Evolutionary conservation across 805 yeast species (phyloP).

Genomic region (Komagataella phaffii): DNA sequence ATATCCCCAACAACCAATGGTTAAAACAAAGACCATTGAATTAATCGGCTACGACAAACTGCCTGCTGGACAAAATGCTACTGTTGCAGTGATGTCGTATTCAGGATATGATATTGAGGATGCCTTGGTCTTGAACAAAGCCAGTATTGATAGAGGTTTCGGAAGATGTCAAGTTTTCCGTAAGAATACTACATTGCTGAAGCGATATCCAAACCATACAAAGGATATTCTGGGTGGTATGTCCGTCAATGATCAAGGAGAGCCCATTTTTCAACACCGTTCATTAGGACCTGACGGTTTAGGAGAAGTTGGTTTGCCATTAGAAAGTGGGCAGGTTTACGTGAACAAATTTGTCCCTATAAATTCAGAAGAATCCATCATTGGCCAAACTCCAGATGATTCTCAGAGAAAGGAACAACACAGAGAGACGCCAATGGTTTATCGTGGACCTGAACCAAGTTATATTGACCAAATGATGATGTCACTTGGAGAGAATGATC

Average conservation of each 20-base stretch:
- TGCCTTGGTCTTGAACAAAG: conserved; percentile 87
- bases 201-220: conserved; percentile 88
- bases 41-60: conserved; percentile 88
- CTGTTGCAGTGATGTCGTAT: conserved; percentile 98
- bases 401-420: conserved; percentile 36
- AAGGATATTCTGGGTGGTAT: conserved; percentile 86
- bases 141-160: conserved; percentile 91
- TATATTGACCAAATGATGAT: conserved; percentile 96
- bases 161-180: conserved; percentile 95
- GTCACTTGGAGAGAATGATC: conserved; percentile 91
- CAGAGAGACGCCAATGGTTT: conserved; percentile 82
- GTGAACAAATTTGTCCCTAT: conserved; percentile 89
- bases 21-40: conserved; percentile 93
- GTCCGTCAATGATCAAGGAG: conserved; percentile 71
- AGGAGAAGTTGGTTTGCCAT: conserved; percentile 88
- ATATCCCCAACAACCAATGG: conserved; percentile 99
- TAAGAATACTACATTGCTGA: conserved; percentile 80
- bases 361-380: conserved; percentile 58
- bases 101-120: conserved; percentile 99
- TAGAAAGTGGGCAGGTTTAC: conserved; percentile 88
- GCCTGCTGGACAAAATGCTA: conserved; percentile 98
- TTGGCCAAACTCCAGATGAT: conserved; percentile 17
- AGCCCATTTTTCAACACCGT: conserved; percentile 76
- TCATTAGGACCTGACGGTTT: conserved; percentile 90
- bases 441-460: conserved; percentile 91